Percentiles rank a stretch among this genome's conserved stretches.
Conservation (phyloP, 805 yeast species). For the Starmera caribaea region DNA sequence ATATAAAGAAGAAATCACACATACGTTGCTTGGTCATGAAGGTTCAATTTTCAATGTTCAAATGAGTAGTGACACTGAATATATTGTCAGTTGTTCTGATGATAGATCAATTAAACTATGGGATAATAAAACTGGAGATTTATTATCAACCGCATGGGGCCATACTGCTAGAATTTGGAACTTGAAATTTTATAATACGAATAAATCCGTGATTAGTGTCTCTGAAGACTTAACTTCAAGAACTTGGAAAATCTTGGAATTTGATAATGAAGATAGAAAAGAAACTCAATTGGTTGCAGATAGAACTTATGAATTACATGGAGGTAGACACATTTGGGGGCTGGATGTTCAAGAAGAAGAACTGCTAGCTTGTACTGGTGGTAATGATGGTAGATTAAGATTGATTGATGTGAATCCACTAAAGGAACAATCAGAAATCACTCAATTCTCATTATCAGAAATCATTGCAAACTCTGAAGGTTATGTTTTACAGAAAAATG, state of each 20-base stretch:
- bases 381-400: constrained; percentile 83
- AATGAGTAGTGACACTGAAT: constrained; percentile 43
- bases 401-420: constrained; percentile 41
- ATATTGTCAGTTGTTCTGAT: constrained; percentile 79
- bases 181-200: constrained; percentile 41
- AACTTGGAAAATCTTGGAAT: constrained; percentile 48
- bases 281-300: constrained; percentile 14
- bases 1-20: constrained; percentile 30
- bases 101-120: constrained; percentile 82
- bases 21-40: constrained; percentile 65
- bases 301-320: constrained; percentile 54
- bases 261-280: neutral
- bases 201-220: constrained; percentile 43
- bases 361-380: constrained; percentile 68
- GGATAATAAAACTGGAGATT: constrained; percentile 45
- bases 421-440: constrained; percentile 22
- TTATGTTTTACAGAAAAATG: constrained; percentile 30
- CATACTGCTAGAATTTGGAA: constrained; percentile 94
- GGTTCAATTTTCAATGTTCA: constrained; percentile 86
- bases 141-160: constrained; percentile 87
- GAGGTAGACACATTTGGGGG: constrained; percentile 86
- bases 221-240: constrained; percentile 86
- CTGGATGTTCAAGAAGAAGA: constrained; percentile 41
- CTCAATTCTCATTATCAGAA: constrained; percentile 20
- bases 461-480: constrained; percentile 22